Conservation (phyloP, 129 eudicot species). For the Saposhnikovia divaricata region DNA sequence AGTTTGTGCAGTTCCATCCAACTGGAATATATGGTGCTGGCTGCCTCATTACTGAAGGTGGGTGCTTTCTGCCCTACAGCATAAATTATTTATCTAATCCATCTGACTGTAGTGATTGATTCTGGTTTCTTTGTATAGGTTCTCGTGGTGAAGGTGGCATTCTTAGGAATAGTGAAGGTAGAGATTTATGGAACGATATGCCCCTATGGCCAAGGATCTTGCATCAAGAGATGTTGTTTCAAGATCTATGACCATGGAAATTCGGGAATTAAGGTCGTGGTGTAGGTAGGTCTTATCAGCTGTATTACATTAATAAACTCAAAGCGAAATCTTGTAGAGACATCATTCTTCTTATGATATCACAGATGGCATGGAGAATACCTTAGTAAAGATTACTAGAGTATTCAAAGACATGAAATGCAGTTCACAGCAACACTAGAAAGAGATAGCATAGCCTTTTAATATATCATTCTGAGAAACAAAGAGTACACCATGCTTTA, state of each 20-base stretch:
- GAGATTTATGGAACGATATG: constrained; percentile 97
- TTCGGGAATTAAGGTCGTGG: constrained; percentile 99
- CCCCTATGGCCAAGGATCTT: constrained; percentile 99
- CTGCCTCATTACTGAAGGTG: constrained; percentile 99
- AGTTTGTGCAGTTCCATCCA: constrained; percentile 99
- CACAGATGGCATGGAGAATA: neutral
- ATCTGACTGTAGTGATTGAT: neutral
- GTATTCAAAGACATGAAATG: no score
- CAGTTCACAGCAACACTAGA: no score
- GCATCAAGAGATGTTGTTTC: constrained; percentile 99
- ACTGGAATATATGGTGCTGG: constrained; percentile 99
- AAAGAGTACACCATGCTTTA: no score
- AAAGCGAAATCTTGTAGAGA: neutral
- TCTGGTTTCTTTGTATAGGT: constrained; percentile 35
- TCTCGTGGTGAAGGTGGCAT: constrained; percentile 99
- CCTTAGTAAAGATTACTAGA: no score
- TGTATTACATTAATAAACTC: neutral
- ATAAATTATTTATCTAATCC: neutral
- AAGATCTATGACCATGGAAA: constrained; percentile 99
- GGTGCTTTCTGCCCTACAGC: neutral
- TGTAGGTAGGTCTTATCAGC: constrained; percentile 59
- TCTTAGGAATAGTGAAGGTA: constrained; percentile 93
- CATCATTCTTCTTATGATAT: neutral
- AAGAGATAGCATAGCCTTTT: no score
- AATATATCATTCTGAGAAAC: no score